Evolutionary conservation across 495 filamentous ascomycete species (phyloP), one percentile per base, ranked within the genome.

Genomic region (Penicillium coffeae): DNA sequence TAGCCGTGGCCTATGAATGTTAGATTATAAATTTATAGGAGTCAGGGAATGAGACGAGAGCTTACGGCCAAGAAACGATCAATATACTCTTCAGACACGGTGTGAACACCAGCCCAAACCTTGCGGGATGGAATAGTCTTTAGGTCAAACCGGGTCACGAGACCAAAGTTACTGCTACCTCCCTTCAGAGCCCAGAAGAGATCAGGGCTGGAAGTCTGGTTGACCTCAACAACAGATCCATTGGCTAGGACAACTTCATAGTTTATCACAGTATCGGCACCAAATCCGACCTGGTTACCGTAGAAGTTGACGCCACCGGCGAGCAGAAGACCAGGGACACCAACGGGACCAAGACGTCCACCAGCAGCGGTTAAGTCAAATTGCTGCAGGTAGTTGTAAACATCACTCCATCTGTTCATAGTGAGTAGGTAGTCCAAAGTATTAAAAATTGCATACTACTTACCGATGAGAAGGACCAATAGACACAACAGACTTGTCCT

Each of bases 171-270:
- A 62, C 66, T 74, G 44, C 63, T 66, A 8, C 79, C 79, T 10
- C 77, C 79, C 51, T 73, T 71, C 42, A 83, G 66, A 16, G 80
- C 79, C 68, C 72, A 83, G 65, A 79, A 85, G 3, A 87, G 73
- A 60, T 86, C 81, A 1, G 67, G 38, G 50, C 85, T 67, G n/a
- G 67, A 55, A 2, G 52, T 60, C 37, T 68, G 59, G 63, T 66
- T 84, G 9, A 72, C 83, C 21, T 79, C 58, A 20, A 78, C 63
- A 39, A 85, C 70, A 16, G 69, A 65, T 5, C 79, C 81, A 55
- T 84, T 71, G 15, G 81, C 75, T 7, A 81, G 78, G 1, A 85
- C 81, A 3, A 87, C 76, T 64, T 85, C 77, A 33, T 70, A 83
- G 40, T 69, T 68, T 27, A 65, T 47, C 1, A 82, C 75, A 12